Evolutionary conservation across 2,329 filamentous ascomycete genomes (phyloP).

Genomic region (Didymella glomerata): DNA sequence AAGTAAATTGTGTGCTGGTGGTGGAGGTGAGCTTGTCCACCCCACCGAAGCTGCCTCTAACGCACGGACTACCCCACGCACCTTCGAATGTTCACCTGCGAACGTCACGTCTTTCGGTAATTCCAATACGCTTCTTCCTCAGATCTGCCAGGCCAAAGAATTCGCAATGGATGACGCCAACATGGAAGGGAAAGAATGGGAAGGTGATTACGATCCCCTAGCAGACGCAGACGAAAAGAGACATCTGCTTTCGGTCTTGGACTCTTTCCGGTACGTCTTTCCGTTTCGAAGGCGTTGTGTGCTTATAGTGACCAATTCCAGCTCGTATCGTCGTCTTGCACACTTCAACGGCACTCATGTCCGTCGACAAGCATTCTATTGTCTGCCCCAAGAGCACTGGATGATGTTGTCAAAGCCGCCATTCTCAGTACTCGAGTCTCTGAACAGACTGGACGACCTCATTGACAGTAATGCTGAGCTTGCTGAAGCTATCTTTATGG

Average conservation of each 20-base stretch:
- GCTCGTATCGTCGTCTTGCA: slow-evolving; percentile 83
- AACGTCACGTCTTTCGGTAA: too few relatives aligned
- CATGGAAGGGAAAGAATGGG: slow-evolving; percentile 58
- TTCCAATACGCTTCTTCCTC: too few relatives aligned
- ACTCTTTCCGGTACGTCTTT: slow-evolving; percentile 81
- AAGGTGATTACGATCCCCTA: slow-evolving; percentile 69
- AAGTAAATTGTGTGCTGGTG: slow-evolving; percentile 8
- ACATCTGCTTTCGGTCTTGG: slow-evolving; percentile 81
- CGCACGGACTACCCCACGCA: slow-evolving; percentile 22
- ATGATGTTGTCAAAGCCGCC: slow-evolving; percentile 80
- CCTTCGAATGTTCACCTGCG: too few relatives aligned
- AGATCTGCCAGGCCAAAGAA: too few relatives aligned
- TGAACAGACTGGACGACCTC: slow-evolving; percentile 82
- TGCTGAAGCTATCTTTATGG: slow-evolving; percentile 77
- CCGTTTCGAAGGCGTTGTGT: background rate
- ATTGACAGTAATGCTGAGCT: slow-evolving; percentile 89
- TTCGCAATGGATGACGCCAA: slow-evolving; percentile 5
- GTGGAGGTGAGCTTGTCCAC: slow-evolving; percentile 13
- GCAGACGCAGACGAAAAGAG: slow-evolving; percentile 80
- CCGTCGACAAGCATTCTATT: slow-evolving; percentile 91
- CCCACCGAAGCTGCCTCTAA: slow-evolving; percentile 8
- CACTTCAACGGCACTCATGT: slow-evolving; percentile 93
- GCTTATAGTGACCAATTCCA: slow-evolving; percentile 46
- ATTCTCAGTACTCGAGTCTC: slow-evolving; percentile 81
- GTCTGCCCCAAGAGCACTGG: slow-evolving; percentile 84